Evolutionary conservation across 805 yeast genomes (phyloP).

Genomic region (Starmerella apicola): DNA sequence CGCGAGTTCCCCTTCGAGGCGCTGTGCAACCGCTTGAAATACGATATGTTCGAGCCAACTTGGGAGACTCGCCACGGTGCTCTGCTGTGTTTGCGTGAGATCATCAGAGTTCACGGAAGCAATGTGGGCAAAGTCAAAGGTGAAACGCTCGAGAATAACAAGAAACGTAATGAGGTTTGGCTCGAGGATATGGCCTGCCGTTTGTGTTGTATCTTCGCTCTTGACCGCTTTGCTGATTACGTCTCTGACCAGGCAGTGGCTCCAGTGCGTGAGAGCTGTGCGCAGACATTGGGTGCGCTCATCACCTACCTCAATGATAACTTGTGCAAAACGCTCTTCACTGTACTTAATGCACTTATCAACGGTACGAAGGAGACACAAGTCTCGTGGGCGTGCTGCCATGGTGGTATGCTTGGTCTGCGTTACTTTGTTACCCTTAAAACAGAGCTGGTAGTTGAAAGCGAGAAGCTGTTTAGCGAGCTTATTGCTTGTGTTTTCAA

Average conservation of each 20-base stretch:
- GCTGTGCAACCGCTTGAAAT: slow-evolving; percentile 65
- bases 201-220: slow-evolving; percentile 70
- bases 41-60: slow-evolving; percentile 65
- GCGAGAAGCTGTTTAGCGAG: slow-evolving; percentile 45
- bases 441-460: slow-evolving; percentile 58
- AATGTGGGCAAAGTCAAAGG: slow-evolving; percentile 77
- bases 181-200: slow-evolving; percentile 83
- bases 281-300: slow-evolving; percentile 85
- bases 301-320: slow-evolving; percentile 57
- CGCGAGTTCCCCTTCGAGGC: slow-evolving; percentile 92
- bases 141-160: slow-evolving; percentile 48
- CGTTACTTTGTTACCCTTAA: slow-evolving; percentile 85
- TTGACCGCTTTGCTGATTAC: slow-evolving; percentile 93
- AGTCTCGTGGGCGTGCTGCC: slow-evolving; percentile 90
- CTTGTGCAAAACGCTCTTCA: slow-evolving; percentile 49
- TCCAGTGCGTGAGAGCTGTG: slow-evolving; percentile 93
- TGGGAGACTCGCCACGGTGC: slow-evolving; percentile 98
- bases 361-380: slow-evolving; percentile 36
- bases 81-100: slow-evolving; percentile 79
- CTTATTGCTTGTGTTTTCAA: slow-evolving; percentile 77
- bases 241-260: slow-evolving; percentile 97
- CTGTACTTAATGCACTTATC: slow-evolving; percentile 54
- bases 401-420: slow-evolving; percentile 92
- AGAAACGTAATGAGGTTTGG: slow-evolving; percentile 48
- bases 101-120: slow-evolving; percentile 65